phyloP scores from a whole-genome alignment of 345 rosid species.

The Rhodamnia rubescens region DNA sequence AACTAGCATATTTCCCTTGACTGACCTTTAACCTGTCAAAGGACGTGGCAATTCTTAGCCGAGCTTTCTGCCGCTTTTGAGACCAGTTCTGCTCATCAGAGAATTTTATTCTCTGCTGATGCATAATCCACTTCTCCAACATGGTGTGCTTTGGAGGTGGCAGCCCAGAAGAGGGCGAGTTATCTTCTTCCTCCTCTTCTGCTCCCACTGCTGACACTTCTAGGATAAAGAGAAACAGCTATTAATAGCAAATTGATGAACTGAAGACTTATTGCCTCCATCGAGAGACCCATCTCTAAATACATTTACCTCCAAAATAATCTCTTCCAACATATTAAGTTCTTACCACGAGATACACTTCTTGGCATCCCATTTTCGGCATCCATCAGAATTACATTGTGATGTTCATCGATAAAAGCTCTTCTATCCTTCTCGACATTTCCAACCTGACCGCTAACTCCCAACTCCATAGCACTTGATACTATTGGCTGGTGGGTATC shows the following conservation, averaged over 20 bases:
- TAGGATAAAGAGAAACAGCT: background rate
- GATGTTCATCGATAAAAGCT: conserved; percentile 5
- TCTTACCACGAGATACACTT: conserved; percentile 9
- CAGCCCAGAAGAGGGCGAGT: conserved; percentile 19
- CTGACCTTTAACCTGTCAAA: conserved; percentile 68
- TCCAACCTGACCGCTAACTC: conserved; percentile 10
- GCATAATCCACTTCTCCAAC: conserved; percentile 80
- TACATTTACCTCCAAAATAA: background rate
- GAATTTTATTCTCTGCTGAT: conserved; percentile 49
- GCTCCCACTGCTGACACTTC: background rate
- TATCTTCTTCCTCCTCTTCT: conserved; percentile 52
- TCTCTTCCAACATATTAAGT: background rate
- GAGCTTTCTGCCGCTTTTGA: conserved; percentile 54
- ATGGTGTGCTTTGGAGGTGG: conserved; percentile 57
- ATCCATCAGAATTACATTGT: conserved; percentile 1
- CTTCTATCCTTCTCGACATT: conserved; percentile 15
- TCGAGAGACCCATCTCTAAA: background rate
- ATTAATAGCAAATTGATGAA: background rate
- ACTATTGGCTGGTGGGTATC: conserved; percentile 26
- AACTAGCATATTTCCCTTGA: background rate
- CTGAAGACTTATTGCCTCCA: background rate
- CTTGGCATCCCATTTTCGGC: conserved; percentile 7
- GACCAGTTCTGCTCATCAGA: conserved; percentile 45
- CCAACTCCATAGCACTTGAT: conserved; percentile 17
- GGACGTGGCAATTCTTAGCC: conserved; percentile 42